Evolutionary conservation across 805 yeast species (phyloP), one percentile per base, ranked within the genome.

Genomic region (Blastobotrys mokoenaii): DNA sequence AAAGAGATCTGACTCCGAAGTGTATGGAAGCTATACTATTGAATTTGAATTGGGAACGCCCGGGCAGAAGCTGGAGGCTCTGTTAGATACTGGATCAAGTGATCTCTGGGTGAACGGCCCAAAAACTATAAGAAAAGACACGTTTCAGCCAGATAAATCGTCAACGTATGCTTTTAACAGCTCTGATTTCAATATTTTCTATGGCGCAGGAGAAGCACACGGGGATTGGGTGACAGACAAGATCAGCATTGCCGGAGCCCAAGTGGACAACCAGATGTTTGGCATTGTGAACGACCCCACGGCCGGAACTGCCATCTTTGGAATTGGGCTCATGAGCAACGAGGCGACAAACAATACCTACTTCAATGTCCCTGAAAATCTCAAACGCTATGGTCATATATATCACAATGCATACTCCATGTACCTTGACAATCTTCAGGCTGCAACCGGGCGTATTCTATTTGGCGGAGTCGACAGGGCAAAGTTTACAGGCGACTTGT

Each of bases 181-280:
- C 46, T 69, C 90, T 40, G 80, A 78, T 45, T 88, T 93, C 66
- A 74, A 82, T 47, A 87, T 93, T 65, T 80, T 74, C 61, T 90
- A 90, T 63, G 97, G 97, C 51, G 79, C 93, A n/a, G 97, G 97
- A 44, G 75, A 94, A 40, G 72, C 89, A 66, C 87, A 84, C 62
- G 98, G 98, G 12, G 52, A 53, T 15, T 77, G 76, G 74, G 88
- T 81, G 11, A 58, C 67, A 38, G 97, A 89, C 56, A 65, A 67
- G 34, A 70, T 89, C 3, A 76, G 86, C 6, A 75, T 89, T 61
- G 96, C 94, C 1, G 78, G 86, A 15, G 90, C 84, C 2, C 77
- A 77, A 55, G 60, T 63, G 32, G 74, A 84, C 2, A 76, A 78
- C 50, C 80, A 90, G 7, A 62, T 76, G 11, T 64, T 74, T 48